Evolutionary conservation across 345 rosid genomes (phyloP).

Genomic region (Mercurialis annua): DNA sequence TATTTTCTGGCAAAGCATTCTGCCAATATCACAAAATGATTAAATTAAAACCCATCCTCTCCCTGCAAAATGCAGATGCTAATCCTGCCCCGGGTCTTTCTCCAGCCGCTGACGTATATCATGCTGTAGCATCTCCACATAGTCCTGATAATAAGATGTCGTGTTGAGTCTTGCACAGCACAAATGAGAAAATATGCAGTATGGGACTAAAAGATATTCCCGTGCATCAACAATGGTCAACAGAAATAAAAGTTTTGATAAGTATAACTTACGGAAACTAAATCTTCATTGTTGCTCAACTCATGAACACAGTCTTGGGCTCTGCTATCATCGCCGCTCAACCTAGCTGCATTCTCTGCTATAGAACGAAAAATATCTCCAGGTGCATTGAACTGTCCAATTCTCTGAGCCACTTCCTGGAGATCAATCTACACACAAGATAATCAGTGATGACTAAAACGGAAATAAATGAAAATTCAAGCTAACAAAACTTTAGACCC

Average conservation of each 20-base stretch:
- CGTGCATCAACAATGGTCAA: neutral
- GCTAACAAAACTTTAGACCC: neutral
- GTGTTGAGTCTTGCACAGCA: neutral
- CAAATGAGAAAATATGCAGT: neutral
- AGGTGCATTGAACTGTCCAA: conserved; percentile 50
- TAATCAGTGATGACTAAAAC: neutral
- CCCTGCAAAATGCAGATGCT: conserved; percentile 6
- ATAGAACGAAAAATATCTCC: conserved; percentile 56
- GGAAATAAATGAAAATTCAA: neutral
- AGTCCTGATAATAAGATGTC: conserved; percentile 47
- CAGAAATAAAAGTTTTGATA: neutral
- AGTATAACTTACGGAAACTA: conserved; percentile 48
- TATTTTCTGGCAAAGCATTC: neutral
- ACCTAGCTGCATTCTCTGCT: conserved; percentile 48
- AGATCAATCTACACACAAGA: conserved; percentile 38
- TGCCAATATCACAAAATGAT: neutral
- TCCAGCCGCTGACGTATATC: conserved; percentile 43
- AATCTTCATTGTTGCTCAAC: conserved; percentile 52
- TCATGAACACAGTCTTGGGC: conserved; percentile 46
- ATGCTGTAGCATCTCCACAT: conserved; percentile 49
- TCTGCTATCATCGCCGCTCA: conserved; percentile 28
- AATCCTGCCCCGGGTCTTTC: conserved; percentile 28
- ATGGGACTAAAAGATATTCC: neutral
- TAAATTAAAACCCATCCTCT: neutral
- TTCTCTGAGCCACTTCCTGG: conserved; percentile 46